A percentile compares a stretch with the other conserved stretches of the same genome.
Conservation (phyloP, 495 filamentous ascomycete species). For the Extremus antarcticus region DNA sequence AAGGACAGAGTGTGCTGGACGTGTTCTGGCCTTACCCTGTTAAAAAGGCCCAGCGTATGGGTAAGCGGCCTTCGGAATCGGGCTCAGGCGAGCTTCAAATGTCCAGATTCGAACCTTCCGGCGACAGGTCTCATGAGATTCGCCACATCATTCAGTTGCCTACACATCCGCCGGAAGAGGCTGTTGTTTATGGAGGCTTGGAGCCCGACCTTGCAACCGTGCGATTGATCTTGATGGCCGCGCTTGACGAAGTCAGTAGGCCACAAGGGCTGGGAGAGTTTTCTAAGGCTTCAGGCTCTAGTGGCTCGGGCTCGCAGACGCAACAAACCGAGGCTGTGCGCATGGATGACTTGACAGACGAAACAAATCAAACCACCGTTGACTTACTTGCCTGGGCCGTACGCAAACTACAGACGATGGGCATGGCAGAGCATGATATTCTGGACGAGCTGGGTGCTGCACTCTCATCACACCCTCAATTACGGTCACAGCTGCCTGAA, state of each 20-base stretch:
- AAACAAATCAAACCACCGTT: no score
- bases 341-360: no score
- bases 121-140: background rate
- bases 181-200: constrained; percentile 16
- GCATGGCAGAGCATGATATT: constrained; percentile 2
- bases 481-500: background rate
- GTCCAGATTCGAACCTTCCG: background rate
- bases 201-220: constrained; percentile 18
- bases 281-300: no score
- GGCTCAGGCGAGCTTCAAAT: background rate
- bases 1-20: constrained; percentile 34
- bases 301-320: no score
- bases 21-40: constrained; percentile 31
- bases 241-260: background rate
- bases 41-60: constrained; percentile 10
- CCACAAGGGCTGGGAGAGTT: background rate
- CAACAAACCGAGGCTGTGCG: no score
- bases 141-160: background rate
- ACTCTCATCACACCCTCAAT: background rate
- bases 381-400: constrained; percentile 5
- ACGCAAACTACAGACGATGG: background rate
- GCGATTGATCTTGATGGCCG: constrained; percentile 11
- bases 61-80: background rate
- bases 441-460: background rate
- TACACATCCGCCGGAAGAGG: background rate